Evolutionary conservation across 441 rosid species (phyloP), one percentile per base, ranked within the genome.

Genomic region (Raphanus hybrid): DNA sequence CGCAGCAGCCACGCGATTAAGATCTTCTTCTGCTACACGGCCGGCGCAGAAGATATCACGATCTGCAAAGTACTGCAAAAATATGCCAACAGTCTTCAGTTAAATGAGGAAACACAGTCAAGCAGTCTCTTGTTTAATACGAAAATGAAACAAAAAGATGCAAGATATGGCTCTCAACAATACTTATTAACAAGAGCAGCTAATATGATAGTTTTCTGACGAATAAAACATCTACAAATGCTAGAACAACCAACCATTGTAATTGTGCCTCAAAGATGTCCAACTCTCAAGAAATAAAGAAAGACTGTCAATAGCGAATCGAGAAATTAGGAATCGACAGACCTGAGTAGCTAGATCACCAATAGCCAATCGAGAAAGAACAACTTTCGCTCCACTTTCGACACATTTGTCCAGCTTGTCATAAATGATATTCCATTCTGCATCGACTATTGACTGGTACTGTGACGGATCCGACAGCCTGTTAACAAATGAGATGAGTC

Each of bases 11-110:
- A 96, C 98, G 70, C 99, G 82, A 32, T 84, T 90, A 48, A 96
- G 86, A 84, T 93, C 99, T 78, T 90, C 99, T 85, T 96, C 99
- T 68, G 95, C 79, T 64, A 96, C 97, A 71, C 99, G 99, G 54
- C 98, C 99, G 80, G 99, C 99, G 70, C 99, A 94, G 87, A 96
- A 96, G 52, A 96, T 90, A 86, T 96, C 98, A 70, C 98, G 89
- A 81, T 96, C 99, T 12, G 99, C 99, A 82, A 96, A 96, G 78
- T 96, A 94, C 99, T 96, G 93, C 73, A 50, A 72, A 8, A 60
- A 26, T 4, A 48, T 15, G 58, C 52, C 26, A 75, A 70, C 9
- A 2, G 18, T 23, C 58, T 64, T 65, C 71, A 74, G 64, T 74
- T 16, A 45, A 18, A 68, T 10, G 15, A 67, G 34, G 23, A 35